Percentiles rank a stretch among this genome's conserved stretches.
These are phyloP conservation scores for Fusarium sp. DNA, from an alignment of 2,329 filamentous ascomycete species.

Conservation along the genomic window DNA sequence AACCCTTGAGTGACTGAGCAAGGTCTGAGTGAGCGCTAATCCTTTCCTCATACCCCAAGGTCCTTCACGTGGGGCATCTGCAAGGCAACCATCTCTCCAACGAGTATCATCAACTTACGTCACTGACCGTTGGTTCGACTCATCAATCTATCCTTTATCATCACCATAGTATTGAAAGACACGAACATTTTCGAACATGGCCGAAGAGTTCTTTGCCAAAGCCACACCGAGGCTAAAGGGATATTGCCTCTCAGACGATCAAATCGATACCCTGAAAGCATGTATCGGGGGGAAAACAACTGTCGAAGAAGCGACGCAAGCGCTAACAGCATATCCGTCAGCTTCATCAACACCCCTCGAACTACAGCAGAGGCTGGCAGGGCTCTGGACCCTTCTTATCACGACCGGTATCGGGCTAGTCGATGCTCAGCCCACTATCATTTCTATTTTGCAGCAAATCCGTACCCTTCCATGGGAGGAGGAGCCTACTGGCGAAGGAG, in stretches of 20 bases:
- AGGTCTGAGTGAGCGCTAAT: background rate
- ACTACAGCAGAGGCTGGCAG: conserved; percentile 15
- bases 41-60: background rate
- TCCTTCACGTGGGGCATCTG: background rate
- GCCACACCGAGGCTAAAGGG: background rate
- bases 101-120: background rate
- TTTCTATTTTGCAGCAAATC: conserved; percentile 1
- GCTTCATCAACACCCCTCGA: conserved; percentile 6
- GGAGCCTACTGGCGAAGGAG: conserved; percentile 7
- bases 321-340: background rate
- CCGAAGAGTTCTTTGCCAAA: conserved; percentile 3
- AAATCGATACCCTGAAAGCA: conserved; percentile 1
- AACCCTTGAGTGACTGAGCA: background rate
- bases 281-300: conserved; percentile 6
- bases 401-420: conserved; percentile 4
- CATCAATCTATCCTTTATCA: background rate
- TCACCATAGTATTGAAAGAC: background rate
- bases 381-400: conserved; percentile 20
- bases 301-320: background rate
- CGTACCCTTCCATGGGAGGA: conserved; percentile 4
- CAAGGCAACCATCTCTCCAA: background rate
- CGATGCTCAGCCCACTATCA: conserved; percentile 1
- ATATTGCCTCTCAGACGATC: background rate
- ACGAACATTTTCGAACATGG: background rate
- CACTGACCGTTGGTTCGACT: background rate